phyloP scores from a whole-genome alignment of 2,329 filamentous ascomycete species.

The Myriosclerotinia scirpicola region DNA sequence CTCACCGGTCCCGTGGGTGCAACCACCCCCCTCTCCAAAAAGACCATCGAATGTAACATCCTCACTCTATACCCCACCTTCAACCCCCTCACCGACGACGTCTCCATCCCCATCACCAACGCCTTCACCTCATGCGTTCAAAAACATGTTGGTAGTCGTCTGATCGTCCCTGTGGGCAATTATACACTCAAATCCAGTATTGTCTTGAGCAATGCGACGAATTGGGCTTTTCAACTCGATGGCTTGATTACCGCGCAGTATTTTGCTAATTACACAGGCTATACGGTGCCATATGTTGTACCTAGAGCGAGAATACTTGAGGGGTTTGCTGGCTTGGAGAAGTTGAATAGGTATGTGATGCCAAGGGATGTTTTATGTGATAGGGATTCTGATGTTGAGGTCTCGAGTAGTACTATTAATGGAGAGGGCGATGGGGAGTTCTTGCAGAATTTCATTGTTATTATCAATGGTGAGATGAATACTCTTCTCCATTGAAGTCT shows the following conservation, averaged over 20 bases:
- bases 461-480: conserved; percentile 42
- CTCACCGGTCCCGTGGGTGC: conserved; percentile 34
- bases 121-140: conserved; percentile 39
- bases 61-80: conserved; percentile 39
- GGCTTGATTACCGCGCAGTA: conserved; percentile 51
- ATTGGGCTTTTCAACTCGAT: conserved; percentile 53
- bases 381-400: conserved; percentile 43
- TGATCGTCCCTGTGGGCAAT: conserved; percentile 38
- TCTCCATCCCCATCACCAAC: conserved; percentile 37
- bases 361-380: neutral
- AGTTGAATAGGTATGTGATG: conserved; percentile 18
- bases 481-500: conserved; percentile 28
- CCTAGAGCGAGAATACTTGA: conserved; percentile 12
- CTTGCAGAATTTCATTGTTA: conserved; percentile 50
- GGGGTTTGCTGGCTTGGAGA: conserved; percentile 43
- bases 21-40: conserved; percentile 36
- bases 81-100: conserved; percentile 33
- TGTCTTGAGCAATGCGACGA: conserved; percentile 47
- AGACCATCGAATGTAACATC: conserved; percentile 40
- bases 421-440: conserved; percentile 29
- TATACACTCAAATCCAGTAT: conserved; percentile 52
- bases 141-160: conserved; percentile 19
- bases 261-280: conserved; percentile 11
- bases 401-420: conserved; percentile 18
- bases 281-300: conserved; percentile 16